Evolutionary conservation across 345 rosid genomes (phyloP), one percentile per base, ranked within the genome.

Genomic region (Dipteronia dyeriana): DNA sequence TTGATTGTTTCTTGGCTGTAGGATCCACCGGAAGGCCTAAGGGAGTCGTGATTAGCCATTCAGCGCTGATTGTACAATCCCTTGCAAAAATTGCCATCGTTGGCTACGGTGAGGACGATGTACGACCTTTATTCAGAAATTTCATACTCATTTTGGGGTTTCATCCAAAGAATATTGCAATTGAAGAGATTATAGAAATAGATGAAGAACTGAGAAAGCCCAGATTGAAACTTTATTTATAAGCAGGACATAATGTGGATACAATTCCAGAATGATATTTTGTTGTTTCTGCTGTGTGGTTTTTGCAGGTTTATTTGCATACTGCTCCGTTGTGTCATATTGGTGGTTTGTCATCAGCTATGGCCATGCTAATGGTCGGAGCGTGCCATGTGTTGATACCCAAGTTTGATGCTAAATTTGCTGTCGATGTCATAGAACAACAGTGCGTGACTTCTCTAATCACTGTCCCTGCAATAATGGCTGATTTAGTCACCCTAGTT

Each of bases 1-100:
- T 79, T 39, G 16, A 71, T 43, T 74, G 14, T 79, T 80, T 81
- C 22, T 71, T 85, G 79, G 73, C 14, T 69, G 34, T 78, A 90
- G 98, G 98, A 80, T 92, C 99, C 66, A 91, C 98, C 12, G 98
- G 98, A 82, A 86, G 81, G 78, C 98, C 99, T 45, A 95, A 93
- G 76, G 97, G 97, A 61, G 97, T 90, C 63, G 75, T 85, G 19
- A 81, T 91, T 82, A 91, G 90, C 84, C 96, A 95, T 81, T 82
- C 90, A 63, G 92, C 97, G 43, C 74, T 95, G 75, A 84, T 86
- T 57, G 87, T 90, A 13, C 97, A 95, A 78, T 95, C 99, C 75
- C 86, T 90, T 68, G 96, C 94, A 22, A 93, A 93, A 89, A 87
- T 91, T 75, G 91, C 94, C 70, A 68, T 90, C 62, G 91, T 87